Evolutionary conservation across 208 protist species (phyloP).

Genomic region (Entamoeba moshkovskii): DNA sequence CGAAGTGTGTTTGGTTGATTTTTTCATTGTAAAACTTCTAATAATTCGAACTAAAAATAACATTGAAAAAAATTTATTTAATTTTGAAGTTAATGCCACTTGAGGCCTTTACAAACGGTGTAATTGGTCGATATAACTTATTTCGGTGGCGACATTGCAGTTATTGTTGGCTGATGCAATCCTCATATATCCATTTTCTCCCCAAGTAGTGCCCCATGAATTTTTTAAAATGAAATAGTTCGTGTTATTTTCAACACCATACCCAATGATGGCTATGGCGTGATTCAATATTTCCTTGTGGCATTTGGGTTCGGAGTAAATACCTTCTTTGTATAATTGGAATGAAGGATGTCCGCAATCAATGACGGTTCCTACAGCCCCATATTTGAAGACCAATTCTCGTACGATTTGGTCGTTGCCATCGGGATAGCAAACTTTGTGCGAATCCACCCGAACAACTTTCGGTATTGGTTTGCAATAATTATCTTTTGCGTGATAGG

Average conservation of each 20-base stretch:
- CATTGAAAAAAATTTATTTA: too few species aligned
- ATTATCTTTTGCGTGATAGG: not conserved
- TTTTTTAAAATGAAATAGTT: constrained; percentile 36
- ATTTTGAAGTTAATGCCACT: too few species aligned
- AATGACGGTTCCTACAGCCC: constrained; percentile 34
- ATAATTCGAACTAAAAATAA: too few species aligned
- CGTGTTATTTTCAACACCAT: constrained; percentile 13
- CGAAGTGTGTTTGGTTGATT: too few species aligned
- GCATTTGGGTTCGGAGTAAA: constrained; percentile 13
- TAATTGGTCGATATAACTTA: too few species aligned
- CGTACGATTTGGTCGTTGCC: not conserved
- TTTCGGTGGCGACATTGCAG: too few species aligned
- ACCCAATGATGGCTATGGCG: constrained; percentile 35
- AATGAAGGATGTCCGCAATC: constrained; percentile 30
- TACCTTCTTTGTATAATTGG: constrained; percentile 35
- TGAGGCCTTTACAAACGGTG: too few species aligned
- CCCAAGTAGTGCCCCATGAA: constrained; percentile 32
- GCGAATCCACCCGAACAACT: not conserved
- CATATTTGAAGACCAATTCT: not conserved
- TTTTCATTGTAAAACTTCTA: too few species aligned
- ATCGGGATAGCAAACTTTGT: too few species aligned
- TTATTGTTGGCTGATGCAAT: too few species aligned
- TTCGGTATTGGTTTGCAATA: not conserved
- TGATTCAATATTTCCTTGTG: constrained; percentile 20
- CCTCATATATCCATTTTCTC: constrained; percentile 33